Base-by-base conservation (phyloP, 768 basidiomycete genomes). In the Clavaria fumosa region DNA sequence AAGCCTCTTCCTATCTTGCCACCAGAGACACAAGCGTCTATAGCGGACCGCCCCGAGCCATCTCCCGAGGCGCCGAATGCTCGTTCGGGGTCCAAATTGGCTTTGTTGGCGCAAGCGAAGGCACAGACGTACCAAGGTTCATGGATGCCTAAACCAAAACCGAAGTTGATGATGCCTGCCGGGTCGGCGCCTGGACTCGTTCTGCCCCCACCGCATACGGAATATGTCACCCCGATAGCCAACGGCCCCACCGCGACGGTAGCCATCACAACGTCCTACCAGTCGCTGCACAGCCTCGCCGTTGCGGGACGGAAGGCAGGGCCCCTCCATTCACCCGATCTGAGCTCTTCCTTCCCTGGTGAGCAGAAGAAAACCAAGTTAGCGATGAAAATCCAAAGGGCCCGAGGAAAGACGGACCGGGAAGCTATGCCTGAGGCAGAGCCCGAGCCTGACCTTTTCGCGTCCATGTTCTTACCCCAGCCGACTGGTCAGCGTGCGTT, bases 161-260 rank as follows among this genome's bases (percentile, higher is more conserved):
- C 9, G 7, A 11, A 7, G 9, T 7, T 7, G 9, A 34, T 34
- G 9, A n/a, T n/a, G n/a, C n/a, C n/a, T n/a, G n/a, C n/a, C n/a
- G n/a, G n/a, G 28, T 30, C 35, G 21, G 15, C 33, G 5, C 40
- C 18, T 2, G 34, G 35, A 5, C 6, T 17, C 18, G 15, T 56
- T 5, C 54, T 70, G 38, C 66, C 64, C n/a, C 58, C 54, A 32
- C 45, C 67, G 33, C 70, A 56, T 35, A 84, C 82, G 4, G 74
- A 83, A 50, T 80, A 76, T 50, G 56, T 83, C 7, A 78, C 70
- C 11, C 82, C 83, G 2, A 81, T 78, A 31, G 78, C 78, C n/a
- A 85, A 85, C 49, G 80, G 82, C 0, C 59, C 78, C 3, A 75
- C 79, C n/a, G 82, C 73, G 9, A 85, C 82, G 0, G 83, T 81